These are phyloP conservation scores for Mariannaea sp. DNA, from an alignment of 2,329 filamentous ascomycete genomes.

Conservation along the genomic window DNA sequence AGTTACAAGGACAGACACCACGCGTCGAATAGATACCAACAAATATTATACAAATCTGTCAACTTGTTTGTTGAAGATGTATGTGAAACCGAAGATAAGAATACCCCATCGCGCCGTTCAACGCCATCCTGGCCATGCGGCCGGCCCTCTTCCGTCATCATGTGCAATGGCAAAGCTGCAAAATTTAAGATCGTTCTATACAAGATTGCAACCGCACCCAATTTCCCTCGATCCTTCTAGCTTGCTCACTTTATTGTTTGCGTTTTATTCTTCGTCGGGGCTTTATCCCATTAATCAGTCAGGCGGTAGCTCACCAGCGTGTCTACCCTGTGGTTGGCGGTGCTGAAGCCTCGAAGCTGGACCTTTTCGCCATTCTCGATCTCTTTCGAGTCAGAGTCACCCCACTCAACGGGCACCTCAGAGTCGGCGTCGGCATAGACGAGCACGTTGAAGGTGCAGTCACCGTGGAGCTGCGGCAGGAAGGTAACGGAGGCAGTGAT, in stretches of 20 bases:
- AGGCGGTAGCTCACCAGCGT: conserved; percentile 92
- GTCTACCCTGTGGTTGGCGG: conserved; percentile 90
- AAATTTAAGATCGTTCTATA: conserved; percentile 1
- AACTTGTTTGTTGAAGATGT: conserved; percentile 5
- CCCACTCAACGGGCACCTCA: conserved; percentile 97
- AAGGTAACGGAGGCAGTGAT: conserved; percentile 98
- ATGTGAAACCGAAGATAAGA: conserved; percentile 16
- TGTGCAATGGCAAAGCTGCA: conserved; percentile 1
- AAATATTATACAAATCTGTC: conserved; percentile 33
- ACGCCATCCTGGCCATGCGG: conserved; percentile 28
- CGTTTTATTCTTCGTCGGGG: no score
- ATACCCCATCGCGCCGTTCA: conserved; percentile 24
- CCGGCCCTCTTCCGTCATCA: conserved; percentile 13
- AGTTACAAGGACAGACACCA: conserved; percentile 14
- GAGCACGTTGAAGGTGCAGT: conserved; percentile 98
- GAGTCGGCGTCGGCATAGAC: conserved; percentile 97
- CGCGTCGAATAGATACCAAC: conserved; percentile 20
- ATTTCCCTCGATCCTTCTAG: background rate
- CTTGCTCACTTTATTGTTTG: no score
- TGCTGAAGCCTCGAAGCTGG: conserved; percentile 94
- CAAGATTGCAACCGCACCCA: background rate
- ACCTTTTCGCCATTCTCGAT: conserved; percentile 94
- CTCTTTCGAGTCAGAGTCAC: conserved; percentile 97
- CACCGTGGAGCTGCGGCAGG: conserved; percentile 82
- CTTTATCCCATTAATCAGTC: conserved; percentile 18